Evolutionary conservation across 2,329 filamentous ascomycete genomes (phyloP).

Genomic region (Penicillium sp.): DNA sequence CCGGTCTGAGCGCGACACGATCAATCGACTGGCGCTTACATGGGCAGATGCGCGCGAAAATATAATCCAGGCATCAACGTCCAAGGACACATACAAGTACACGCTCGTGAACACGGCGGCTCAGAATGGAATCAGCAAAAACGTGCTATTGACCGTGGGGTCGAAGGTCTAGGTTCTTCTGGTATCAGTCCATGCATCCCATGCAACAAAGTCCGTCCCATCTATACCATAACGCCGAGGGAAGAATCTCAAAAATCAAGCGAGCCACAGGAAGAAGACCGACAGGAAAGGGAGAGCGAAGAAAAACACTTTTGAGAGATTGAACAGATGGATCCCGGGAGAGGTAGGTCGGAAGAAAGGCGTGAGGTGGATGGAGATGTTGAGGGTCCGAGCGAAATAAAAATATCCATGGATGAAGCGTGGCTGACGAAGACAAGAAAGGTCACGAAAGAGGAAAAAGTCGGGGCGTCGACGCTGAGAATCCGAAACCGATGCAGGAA

Average conservation of each 20-base stretch:
- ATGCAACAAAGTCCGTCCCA: slow-evolving; percentile 31
- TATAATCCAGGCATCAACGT: slow-evolving; percentile 22
- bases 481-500: slow-evolving; percentile 28
- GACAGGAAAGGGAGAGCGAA: slow-evolving; percentile 15
- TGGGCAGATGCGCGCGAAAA: slow-evolving; percentile 5
- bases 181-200: slow-evolving; percentile 43
- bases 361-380: neutral
- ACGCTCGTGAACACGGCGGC: neutral
- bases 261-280: slow-evolving; percentile 19
- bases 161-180: slow-evolving; percentile 39
- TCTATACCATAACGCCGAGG: slow-evolving; percentile 41
- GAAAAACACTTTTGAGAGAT: slow-evolving; percentile 24
- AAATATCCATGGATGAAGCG: neutral
- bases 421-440: slow-evolving; percentile 1
- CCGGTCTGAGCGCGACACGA: no score
- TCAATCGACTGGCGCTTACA: slow-evolving; percentile 9
- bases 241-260: no score
- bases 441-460: slow-evolving; percentile 10
- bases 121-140: slow-evolving; percentile 22
- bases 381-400: neutral
- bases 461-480: slow-evolving; percentile 24
- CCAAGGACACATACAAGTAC: slow-evolving; percentile 10
- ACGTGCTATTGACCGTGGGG: slow-evolving; percentile 37
- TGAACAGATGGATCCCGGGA: slow-evolving; percentile 12
- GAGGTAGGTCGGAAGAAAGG: neutral